Conservation (phyloP, 2,329 filamentous ascomycete genomes). For the Ophiognomonia clavigignenti-juglandacearum region DNA sequence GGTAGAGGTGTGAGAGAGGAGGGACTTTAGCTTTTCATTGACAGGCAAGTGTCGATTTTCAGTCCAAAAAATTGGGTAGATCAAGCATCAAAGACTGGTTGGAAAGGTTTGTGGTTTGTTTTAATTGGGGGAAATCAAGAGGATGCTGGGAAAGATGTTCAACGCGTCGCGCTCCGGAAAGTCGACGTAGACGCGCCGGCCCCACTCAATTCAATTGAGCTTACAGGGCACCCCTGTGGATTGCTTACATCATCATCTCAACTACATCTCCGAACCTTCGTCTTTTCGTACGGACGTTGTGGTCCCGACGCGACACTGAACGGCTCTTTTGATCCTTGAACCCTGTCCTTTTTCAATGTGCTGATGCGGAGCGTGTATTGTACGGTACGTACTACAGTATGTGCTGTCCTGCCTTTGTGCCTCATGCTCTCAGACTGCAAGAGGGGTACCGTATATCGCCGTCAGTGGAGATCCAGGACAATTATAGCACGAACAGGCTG, state of each 20-base stretch:
- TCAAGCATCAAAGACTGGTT: no score
- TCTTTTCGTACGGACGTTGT: not conserved
- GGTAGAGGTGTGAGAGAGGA: not conserved
- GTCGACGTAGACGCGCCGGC: slow-evolving; percentile 8
- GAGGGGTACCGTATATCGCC: no score
- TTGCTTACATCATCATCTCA: not conserved
- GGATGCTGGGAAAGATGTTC: slow-evolving; percentile 1
- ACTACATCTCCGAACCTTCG: not conserved
- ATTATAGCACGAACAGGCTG: no score
- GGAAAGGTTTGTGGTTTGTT: no score
- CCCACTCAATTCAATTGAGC: slow-evolving; percentile 13
- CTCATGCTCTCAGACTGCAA: no score
- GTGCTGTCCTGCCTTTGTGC: no score
- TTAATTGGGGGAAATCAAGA: not conserved
- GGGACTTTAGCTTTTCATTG: not conserved
- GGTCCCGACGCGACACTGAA: no score
- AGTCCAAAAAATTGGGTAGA: no score
- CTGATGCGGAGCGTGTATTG: no score
- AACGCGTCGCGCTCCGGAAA: slow-evolving; percentile 5
- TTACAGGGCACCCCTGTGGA: not conserved
- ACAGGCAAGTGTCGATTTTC: not conserved
- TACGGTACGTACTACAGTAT: no score
- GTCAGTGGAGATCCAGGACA: no score
- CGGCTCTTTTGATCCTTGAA: not conserved
- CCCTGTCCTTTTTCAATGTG: not conserved